Base-by-base conservation (phyloP, 2,329 filamentous ascomycete genomes). In the Dissoconium aciculare region DNA sequence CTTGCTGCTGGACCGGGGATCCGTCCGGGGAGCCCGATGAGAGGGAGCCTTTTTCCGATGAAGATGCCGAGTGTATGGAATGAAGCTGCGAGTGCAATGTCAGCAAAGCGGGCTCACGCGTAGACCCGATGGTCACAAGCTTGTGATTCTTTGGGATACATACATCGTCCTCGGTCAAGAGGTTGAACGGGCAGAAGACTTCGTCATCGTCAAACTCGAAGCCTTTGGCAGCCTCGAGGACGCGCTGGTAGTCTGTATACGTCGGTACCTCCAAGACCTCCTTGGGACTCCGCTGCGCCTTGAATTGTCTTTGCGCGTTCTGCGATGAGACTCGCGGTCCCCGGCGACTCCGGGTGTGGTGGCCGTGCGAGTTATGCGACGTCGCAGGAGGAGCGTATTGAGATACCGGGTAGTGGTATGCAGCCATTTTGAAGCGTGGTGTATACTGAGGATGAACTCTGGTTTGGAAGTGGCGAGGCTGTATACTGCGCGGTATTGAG, bases 131-230 rank as follows among this genome's bases (percentile, higher is more conserved):
- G 12, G 13, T 11, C 5, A 14, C 15, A 26, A 24, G 11, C 17
- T 13, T 16, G 31, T 17, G 16, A 28, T 14, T 31, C 24, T 21
- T 19, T 8, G 8, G 19, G 19, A 8, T 30, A 51, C 63, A 53
- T 74, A 93, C 84, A 73, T 93, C 84, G 59, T 71, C 84, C 61
- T 94, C 85, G 19, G 84, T 92, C 63, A 95, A 66, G 46, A 95
- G 70, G 54, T 78, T 75, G 40, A 65, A 64, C 1, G 87, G 87
- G 60, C 85, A 94, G 59, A 95, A 95, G 58, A 93, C 78, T 61
- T 93, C 69, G 55, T 95, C 87, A 54, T 95, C 87, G 51, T 94
- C 87, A 39, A 95, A 69, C 47, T 95, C 87, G 51, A 95, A 95
- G 6, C 85, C 93, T 36, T 84, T 74, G 36, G 81, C 83, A 41